Conservation (phyloP, 2,329 filamentous ascomycete species). For the Parastagonospora avenae region DNA sequence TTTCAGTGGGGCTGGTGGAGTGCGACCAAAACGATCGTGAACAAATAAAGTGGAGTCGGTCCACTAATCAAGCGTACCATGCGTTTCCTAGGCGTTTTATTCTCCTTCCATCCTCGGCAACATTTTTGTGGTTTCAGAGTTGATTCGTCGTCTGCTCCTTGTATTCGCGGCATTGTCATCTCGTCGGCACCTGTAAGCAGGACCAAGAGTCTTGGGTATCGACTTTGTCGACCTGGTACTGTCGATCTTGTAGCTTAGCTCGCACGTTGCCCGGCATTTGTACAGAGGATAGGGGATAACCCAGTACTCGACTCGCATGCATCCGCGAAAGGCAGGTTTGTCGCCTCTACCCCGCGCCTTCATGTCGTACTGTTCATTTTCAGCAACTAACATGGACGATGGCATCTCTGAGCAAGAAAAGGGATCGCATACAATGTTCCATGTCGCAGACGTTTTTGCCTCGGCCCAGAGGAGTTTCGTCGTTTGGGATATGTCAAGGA, state of each 20-base stretch:
- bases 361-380: too few species aligned
- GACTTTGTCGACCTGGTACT: too few species aligned
- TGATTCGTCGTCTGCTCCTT: neutral
- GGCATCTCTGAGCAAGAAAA: too few species aligned
- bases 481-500: neutral
- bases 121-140: neutral
- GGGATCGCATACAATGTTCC: too few species aligned
- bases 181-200: too few species aligned
- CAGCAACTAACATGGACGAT: too few species aligned
- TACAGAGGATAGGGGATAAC: neutral
- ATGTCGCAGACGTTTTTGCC: too few species aligned
- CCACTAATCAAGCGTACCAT: neutral
- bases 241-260: too few species aligned
- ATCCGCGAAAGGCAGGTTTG: neutral
- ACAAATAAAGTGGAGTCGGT: neutral
- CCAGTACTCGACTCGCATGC: neutral
- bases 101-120: neutral
- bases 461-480: neutral
- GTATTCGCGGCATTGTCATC: too few species aligned
- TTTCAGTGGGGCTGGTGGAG: neutral
- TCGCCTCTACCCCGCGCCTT: too few species aligned
- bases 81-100: neutral
- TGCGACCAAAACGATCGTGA: neutral
- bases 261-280: too few species aligned
- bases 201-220: too few species aligned